Evolutionary conservation across 345 rosid genomes (phyloP).

Genomic region (Euphorbia pulcherrima): DNA sequence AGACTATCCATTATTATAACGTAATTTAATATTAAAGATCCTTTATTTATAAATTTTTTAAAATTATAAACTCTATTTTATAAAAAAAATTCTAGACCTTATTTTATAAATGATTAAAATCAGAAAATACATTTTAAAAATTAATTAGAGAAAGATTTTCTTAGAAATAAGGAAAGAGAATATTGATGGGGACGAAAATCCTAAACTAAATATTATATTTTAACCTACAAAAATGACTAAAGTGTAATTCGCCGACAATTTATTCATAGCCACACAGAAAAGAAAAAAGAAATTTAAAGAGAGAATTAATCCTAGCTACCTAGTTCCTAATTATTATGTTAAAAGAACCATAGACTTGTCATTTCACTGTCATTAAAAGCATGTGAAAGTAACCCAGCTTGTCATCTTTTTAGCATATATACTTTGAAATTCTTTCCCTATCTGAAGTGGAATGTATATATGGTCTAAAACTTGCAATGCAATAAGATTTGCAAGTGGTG

Average conservation of each 20-base stretch:
- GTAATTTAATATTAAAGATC: too few relatives aligned
- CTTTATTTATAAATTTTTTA: too few relatives aligned
- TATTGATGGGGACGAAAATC: neutral
- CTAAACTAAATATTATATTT: too few relatives aligned
- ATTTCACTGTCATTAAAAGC: slow-evolving; percentile 24
- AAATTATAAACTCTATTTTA: too few relatives aligned
- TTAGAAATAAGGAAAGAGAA: neutral
- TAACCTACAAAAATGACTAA: neutral
- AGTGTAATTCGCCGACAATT: slow-evolving; percentile 2
- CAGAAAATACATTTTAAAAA: too few relatives aligned
- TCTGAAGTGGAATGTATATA: too few relatives aligned
- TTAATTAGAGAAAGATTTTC: too few relatives aligned
- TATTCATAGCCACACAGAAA: slow-evolving; percentile 10
- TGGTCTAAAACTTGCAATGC: too few relatives aligned
- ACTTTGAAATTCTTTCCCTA: neutral
- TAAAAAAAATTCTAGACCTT: too few relatives aligned
- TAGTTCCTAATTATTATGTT: neutral
- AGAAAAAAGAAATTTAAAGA: neutral
- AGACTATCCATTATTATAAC: too few relatives aligned
- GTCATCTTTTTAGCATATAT: neutral
- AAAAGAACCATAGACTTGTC: neutral
- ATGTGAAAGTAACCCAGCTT: slow-evolving; percentile 21
- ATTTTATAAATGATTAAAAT: too few relatives aligned
- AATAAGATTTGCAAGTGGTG: too few relatives aligned
- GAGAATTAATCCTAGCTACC: neutral